These are phyloP conservation scores for Dioszegia aurantiaca DNA, from an alignment of 768 basidiomycete species.

Conservation along the genomic window DNA sequence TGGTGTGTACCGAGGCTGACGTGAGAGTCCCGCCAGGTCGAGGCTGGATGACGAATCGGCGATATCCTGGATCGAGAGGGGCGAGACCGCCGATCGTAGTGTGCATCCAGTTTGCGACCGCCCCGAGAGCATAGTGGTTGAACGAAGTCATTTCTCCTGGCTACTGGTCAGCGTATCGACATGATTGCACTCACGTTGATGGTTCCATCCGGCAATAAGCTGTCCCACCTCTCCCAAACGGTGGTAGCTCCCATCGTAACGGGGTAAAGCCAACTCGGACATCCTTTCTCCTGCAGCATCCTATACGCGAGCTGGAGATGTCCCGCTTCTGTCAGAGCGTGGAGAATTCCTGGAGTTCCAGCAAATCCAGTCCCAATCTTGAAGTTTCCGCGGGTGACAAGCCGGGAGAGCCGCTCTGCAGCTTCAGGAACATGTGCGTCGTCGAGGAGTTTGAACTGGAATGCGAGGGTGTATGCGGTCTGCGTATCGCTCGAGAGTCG, in stretches of 20 bases:
- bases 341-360: constrained; percentile 45
- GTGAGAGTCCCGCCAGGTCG: constrained; percentile 30
- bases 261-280: constrained; percentile 40
- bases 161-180: neutral
- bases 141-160: constrained; percentile 42
- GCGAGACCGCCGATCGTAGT: constrained; percentile 27
- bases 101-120: constrained; percentile 34
- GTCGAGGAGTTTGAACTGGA: constrained; percentile 39
- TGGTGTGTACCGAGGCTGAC: constrained; percentile 11
- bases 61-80: constrained; percentile 30
- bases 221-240: constrained; percentile 45
- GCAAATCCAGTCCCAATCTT: constrained; percentile 47
- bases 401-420: constrained; percentile 24
- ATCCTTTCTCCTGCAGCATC: constrained; percentile 42
- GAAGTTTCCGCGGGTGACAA: constrained; percentile 27
- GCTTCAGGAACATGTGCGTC: constrained; percentile 7
- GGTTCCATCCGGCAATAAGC: constrained; percentile 31
- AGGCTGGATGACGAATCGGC: constrained; percentile 25
- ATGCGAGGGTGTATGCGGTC: constrained; percentile 36
- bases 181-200: constrained; percentile 23
- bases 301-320: constrained; percentile 39
- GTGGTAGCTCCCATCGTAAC: constrained; percentile 34
- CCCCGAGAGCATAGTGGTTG: constrained; percentile 44
- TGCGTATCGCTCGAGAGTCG: constrained; percentile 42
- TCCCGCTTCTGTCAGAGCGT: constrained; percentile 29